Evolutionary conservation across 2,329 filamentous ascomycete species (phyloP).

Genomic region (Alternaria gansuensis): DNA sequence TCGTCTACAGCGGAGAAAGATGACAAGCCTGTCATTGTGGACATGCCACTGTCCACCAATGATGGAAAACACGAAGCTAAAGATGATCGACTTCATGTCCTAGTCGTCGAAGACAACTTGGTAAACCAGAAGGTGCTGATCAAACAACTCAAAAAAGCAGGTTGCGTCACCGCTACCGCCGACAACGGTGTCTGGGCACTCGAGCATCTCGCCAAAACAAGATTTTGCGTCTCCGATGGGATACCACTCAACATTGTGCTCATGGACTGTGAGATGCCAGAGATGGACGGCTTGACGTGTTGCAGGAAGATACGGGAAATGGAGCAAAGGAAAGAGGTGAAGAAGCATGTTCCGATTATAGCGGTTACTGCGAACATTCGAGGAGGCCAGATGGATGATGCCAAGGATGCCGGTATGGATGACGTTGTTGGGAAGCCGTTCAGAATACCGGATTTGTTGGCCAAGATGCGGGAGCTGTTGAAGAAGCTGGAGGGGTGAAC

Average conservation of each 20-base stretch:
- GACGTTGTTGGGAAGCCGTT: conserved; percentile 51
- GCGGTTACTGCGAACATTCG: conserved; percentile 52
- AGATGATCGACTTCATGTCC: conserved; percentile 32
- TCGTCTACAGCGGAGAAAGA: neutral
- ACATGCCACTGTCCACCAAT: neutral
- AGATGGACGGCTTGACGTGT: conserved; percentile 52
- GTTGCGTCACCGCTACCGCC: conserved; percentile 42
- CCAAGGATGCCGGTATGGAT: conserved; percentile 48
- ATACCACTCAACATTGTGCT: conserved; percentile 45
- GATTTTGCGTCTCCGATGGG: conserved; percentile 22
- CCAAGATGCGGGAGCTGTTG: conserved; percentile 37
- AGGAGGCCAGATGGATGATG: conserved; percentile 44
- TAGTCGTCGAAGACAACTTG: conserved; percentile 52
- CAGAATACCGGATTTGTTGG: conserved; percentile 43
- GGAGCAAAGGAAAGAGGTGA: conserved; percentile 31
- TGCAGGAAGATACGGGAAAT: conserved; percentile 46
- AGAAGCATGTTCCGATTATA: conserved; percentile 46
- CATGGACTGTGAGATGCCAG: conserved; percentile 53
- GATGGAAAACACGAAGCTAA: neutral
- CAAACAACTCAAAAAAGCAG: conserved; percentile 46
- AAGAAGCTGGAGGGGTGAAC: conserved; percentile 20
- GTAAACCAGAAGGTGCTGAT: conserved; percentile 50
- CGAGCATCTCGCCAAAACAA: conserved; percentile 33
- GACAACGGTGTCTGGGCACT: conserved; percentile 49
- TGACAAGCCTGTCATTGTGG: neutral